These are phyloP conservation scores for Fusarium fracticaudum DNA, from an alignment of 2,329 filamentous ascomycete genomes.

Conservation along the genomic window DNA sequence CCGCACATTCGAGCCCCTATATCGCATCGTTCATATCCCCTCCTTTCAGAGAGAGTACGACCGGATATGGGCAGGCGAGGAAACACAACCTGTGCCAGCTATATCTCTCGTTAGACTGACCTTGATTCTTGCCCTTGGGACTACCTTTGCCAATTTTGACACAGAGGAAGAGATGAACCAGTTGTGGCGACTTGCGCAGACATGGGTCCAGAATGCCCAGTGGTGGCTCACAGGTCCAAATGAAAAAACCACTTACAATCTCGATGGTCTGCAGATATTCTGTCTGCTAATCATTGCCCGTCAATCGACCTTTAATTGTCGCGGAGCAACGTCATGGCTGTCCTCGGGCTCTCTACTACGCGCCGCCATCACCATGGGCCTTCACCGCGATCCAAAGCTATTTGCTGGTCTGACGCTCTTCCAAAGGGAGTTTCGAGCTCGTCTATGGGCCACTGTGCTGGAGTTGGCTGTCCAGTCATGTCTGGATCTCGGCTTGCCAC, in stretches of 20 bases:
- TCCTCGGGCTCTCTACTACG: constrained; percentile 38
- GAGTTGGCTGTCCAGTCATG: constrained; percentile 38
- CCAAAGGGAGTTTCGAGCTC: constrained; percentile 34
- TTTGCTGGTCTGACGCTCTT: constrained; percentile 33
- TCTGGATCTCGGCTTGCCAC: constrained; percentile 37
- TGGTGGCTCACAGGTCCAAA: constrained; percentile 42
- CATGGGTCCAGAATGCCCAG: constrained; percentile 42
- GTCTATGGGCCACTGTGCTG: constrained; percentile 40
- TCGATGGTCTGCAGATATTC: constrained; percentile 39
- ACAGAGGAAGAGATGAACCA: constrained; percentile 26
- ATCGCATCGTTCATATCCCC: constrained; percentile 39
- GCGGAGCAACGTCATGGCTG: constrained; percentile 41
- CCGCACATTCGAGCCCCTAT: constrained; percentile 41
- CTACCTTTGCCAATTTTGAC: constrained; percentile 29
- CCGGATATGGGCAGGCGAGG: constrained; percentile 28
- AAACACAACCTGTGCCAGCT: not conserved
- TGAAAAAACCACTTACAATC: constrained; percentile 40
- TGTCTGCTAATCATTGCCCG: constrained; percentile 38
- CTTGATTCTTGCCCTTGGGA: constrained; percentile 37
- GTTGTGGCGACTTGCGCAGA: constrained; percentile 32
- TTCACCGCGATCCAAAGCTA: constrained; percentile 37
- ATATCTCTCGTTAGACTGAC: constrained; percentile 37
- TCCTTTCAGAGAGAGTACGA: constrained; percentile 38
- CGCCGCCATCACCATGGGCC: constrained; percentile 41
- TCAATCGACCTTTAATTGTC: constrained; percentile 42